phyloP scores from a whole-genome alignment of 1,284 basidiomycete genomes.

The Ceratobasidium sp. region DNA sequence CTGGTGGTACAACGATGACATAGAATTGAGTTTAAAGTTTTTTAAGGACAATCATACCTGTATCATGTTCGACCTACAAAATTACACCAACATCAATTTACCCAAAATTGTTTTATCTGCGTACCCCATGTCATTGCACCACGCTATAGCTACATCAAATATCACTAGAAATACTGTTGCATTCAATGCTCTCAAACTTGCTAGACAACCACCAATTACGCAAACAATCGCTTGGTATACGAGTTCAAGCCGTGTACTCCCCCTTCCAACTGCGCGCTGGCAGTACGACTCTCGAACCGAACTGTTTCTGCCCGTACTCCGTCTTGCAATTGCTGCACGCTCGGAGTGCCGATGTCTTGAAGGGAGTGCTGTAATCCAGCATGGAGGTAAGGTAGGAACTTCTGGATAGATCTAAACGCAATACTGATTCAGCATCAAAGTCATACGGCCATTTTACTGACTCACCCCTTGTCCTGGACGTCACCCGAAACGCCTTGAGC shows the following conservation, averaged over 20 bases:
- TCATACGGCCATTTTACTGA: constrained; percentile 65
- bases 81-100: constrained; percentile 22
- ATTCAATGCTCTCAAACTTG: constrained; percentile 6
- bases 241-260: constrained; percentile 95
- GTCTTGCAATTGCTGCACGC: constrained; percentile 72
- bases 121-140: neutral
- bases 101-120: neutral
- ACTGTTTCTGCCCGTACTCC: constrained; percentile 78
- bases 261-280: constrained; percentile 96
- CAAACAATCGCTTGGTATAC: constrained; percentile 76
- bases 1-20: constrained; percentile 16
- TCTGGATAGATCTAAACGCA: constrained; percentile 50
- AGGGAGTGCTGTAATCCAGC: constrained; percentile 95
- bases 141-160: constrained; percentile 31
- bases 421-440: constrained; percentile 60
- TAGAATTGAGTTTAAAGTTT: neutral
- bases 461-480: constrained; percentile 94
- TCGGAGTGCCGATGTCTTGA: constrained; percentile 92
- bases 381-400: constrained; percentile 83
- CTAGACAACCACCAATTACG: constrained; percentile 53
- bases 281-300: constrained; percentile 94
- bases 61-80: neutral
- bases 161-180: constrained; percentile 25
- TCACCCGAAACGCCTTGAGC: constrained; percentile 98
- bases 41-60: neutral